These are phyloP conservation scores for Pisolithus thermaeus DNA, from an alignment of 1,284 basidiomycete species.

Conservation along the genomic window DNA sequence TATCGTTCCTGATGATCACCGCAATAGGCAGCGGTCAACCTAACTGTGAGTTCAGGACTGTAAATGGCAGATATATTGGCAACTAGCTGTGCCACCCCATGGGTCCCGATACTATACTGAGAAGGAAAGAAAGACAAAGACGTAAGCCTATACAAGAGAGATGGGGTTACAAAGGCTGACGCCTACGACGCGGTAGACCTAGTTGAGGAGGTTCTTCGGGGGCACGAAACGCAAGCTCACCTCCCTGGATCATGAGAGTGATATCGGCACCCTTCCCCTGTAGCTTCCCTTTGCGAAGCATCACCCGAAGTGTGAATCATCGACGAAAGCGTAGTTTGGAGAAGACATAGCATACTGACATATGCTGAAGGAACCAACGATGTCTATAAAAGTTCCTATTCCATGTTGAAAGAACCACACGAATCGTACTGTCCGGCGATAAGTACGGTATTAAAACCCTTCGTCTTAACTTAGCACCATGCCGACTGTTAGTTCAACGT, in stretches of 20 bases:
- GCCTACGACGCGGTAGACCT: slow-evolving; percentile 56
- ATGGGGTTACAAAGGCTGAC: not conserved
- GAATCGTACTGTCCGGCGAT: slow-evolving; percentile 84
- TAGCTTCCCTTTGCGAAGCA: slow-evolving; percentile 42
- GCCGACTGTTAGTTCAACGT: slow-evolving; percentile 38
- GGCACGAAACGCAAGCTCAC: slow-evolving; percentile 81
- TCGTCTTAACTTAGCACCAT: slow-evolving; percentile 35
- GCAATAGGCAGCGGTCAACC: slow-evolving; percentile 41
- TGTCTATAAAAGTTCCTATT: slow-evolving; percentile 2
- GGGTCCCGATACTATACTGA: slow-evolving; percentile 62
- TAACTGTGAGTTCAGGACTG: slow-evolving; percentile 76
- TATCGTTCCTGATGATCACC: slow-evolving; percentile 70
- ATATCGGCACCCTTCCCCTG: slow-evolving; percentile 58
- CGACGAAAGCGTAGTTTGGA: not conserved
- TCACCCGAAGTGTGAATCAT: not conserved
- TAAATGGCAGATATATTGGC: slow-evolving; percentile 70
- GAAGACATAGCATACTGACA: slow-evolving; percentile 40
- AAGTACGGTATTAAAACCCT: slow-evolving; percentile 58
- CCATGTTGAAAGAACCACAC: slow-evolving; percentile 72
- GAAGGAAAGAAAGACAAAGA: not conserved
- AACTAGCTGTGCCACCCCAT: slow-evolving; percentile 70
- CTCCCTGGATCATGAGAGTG: slow-evolving; percentile 80
- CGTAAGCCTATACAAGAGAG: too few relatives aligned
- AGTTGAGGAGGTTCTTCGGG: slow-evolving; percentile 66
- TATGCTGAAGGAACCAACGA: slow-evolving; percentile 30